Conservation (phyloP, 2,329 filamentous ascomycete genomes). For the Talaromyces sp. region DNA sequence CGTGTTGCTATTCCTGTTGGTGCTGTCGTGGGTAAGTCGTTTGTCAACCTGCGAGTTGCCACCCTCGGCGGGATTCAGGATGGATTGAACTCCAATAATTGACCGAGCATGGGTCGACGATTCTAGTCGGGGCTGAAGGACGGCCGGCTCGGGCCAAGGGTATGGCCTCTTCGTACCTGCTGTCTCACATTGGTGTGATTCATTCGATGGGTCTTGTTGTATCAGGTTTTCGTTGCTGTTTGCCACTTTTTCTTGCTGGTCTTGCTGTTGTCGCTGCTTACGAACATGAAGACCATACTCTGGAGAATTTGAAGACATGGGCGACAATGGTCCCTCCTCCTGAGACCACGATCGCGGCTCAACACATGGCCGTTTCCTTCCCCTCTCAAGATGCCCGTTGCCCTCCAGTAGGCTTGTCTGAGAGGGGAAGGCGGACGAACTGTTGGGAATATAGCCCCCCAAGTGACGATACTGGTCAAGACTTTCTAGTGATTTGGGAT, state of each 20-base stretch:
- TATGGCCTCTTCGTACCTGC: constrained; percentile 30
- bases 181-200: constrained; percentile 25
- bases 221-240: constrained; percentile 1
- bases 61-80: constrained; percentile 38
- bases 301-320: constrained; percentile 39
- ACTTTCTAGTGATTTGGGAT: constrained; percentile 31
- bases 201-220: constrained; percentile 15
- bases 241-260: constrained; percentile 6
- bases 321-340: constrained; percentile 33
- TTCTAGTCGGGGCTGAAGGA: constrained; percentile 35
- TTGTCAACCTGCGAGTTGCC: constrained; percentile 12
- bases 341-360: constrained; percentile 25
- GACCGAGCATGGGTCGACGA: constrained; percentile 30
- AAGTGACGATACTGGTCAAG: constrained; percentile 31
- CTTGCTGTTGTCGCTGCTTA: constrained; percentile 24
- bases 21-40: constrained; percentile 19
- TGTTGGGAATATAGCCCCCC: constrained; percentile 26
- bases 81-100: constrained; percentile 42
- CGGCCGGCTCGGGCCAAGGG: constrained; percentile 38
- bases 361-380: constrained; percentile 40
- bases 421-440: constrained; percentile 36
- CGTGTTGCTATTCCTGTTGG: constrained; percentile 16
- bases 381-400: constrained; percentile 37
- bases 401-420: constrained; percentile 32
- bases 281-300: constrained; percentile 19